Base-by-base conservation (phyloP, 2,329 filamentous ascomycete species). In the Botrytis hyacinthi region DNA sequence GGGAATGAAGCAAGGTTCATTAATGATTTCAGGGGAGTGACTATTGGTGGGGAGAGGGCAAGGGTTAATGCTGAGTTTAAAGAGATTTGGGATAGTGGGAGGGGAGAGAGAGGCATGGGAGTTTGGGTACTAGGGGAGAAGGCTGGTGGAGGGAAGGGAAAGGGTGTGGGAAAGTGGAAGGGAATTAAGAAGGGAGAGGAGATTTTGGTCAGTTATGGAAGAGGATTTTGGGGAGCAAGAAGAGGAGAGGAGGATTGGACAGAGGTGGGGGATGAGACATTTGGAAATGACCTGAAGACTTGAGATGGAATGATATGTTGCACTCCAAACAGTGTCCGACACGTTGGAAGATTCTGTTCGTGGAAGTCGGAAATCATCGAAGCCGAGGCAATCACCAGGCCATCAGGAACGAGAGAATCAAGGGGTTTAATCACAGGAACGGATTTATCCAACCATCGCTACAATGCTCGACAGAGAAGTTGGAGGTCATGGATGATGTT, bases 181-280 rank as follows among this genome's bases (percentile, higher is more conserved):
- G 90, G 92, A 83, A 87, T 92, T 92, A 20, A 91, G 88, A 76
- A 91, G 92, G 78, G 90, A 89, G 9, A 91, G 89, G 80, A 90
- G 90, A 0, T 91, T 92, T 76, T 92, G 90, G 89, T 83, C 83
- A 46, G 84, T 83, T 80, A 85, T 83, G 81, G 85, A 81, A 77
- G 82, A 48, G 32, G 74, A 42, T 59, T 92, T 76, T 92, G 90
- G 89, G 83, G 84, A 32, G 84, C 83, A 79, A 85, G 83, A 80
- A 85, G 81, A 77, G 82, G 51, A 18, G 74, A 73, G 29, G 70
- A 32, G 16, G 61, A 54, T 1, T 51, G 51, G 44, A 29, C 8
- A 14, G 40, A 71, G 26, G 14, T 4, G 40, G 12, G 37, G 22
- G 12, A 46, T 59, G 51, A 44, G 44, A 14, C 6, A 16, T 14